phyloP scores from a whole-genome alignment of 768 basidiomycete species.

The Leccinum broughii region DNA sequence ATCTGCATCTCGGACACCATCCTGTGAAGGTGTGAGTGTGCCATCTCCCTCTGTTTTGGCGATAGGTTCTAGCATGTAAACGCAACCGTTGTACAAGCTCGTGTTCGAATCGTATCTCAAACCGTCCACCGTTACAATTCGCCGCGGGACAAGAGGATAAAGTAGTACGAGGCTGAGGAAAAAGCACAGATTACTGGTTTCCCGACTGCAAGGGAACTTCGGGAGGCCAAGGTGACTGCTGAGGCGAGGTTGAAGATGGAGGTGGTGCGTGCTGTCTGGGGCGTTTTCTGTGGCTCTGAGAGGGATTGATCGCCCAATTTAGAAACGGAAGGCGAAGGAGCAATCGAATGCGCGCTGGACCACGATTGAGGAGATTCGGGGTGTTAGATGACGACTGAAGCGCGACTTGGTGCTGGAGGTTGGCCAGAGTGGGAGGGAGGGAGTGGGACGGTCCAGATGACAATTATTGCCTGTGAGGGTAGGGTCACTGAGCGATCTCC shows the following conservation, averaged over 20 bases:
- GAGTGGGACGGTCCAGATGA: too few relatives aligned
- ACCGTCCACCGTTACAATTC: conserved; percentile 59
- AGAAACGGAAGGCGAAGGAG: conserved; percentile 68
- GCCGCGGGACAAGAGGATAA: conserved; percentile 75
- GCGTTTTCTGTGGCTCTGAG: background rate
- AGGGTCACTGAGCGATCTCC: too few relatives aligned
- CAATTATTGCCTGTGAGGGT: too few relatives aligned
- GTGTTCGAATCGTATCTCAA: conserved; percentile 67
- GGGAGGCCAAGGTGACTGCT: conserved; percentile 68
- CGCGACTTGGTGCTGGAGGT: too few relatives aligned
- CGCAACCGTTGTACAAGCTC: conserved; percentile 67
- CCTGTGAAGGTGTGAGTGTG: too few relatives aligned
- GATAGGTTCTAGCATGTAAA: conserved; percentile 38
- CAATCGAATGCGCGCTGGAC: conserved; percentile 41
- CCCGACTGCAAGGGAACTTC: conserved; percentile 77
- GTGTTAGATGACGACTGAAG: too few relatives aligned
- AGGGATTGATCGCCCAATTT: conserved; percentile 25
- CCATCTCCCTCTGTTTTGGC: too few relatives aligned
- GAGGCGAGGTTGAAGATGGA: conserved; percentile 62
- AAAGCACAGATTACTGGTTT: conserved; percentile 71
- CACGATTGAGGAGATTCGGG: conserved; percentile 21
- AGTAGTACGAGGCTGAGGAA: conserved; percentile 76
- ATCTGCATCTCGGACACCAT: too few relatives aligned
- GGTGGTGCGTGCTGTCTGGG: conserved; percentile 51
- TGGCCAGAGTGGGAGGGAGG: too few relatives aligned